These are phyloP conservation scores for Pseudoturritis turrita DNA, from an alignment of 345 rosid species.

Conservation along the genomic window DNA sequence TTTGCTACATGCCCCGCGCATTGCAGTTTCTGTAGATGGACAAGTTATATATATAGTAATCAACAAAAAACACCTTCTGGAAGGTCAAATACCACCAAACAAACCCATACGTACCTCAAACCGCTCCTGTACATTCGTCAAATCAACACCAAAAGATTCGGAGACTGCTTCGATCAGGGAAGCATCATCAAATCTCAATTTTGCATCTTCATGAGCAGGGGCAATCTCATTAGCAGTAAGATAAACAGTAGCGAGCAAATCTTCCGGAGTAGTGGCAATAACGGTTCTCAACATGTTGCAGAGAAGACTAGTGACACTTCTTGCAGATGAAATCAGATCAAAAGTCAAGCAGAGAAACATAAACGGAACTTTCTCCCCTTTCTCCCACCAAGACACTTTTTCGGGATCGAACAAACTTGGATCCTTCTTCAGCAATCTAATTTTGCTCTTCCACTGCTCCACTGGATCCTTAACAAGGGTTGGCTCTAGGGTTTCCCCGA, in stretches of 20 bases:
- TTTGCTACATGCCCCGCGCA: conserved; percentile 92
- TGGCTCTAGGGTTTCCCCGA: conserved; percentile 20
- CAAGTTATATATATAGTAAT: neutral
- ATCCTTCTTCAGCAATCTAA: conserved; percentile 59
- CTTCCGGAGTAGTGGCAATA: conserved; percentile 71
- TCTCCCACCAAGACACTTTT: conserved; percentile 56
- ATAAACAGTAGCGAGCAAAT: conserved; percentile 65
- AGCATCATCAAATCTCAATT: conserved; percentile 82
- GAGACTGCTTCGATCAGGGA: conserved; percentile 72
- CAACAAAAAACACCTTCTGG: neutral
- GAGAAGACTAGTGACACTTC: conserved; percentile 67
- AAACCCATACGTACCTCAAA: conserved; percentile 46
- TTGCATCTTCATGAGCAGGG: conserved; percentile 84
- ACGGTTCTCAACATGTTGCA: conserved; percentile 84
- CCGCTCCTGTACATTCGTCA: conserved; percentile 32
- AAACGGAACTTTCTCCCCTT: conserved; percentile 79
- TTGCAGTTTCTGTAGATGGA: conserved; percentile 53
- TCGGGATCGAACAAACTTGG: conserved; percentile 56
- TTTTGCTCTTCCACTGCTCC: conserved; percentile 50
- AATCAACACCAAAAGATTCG: conserved; percentile 76
- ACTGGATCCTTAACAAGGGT: conserved; percentile 4
- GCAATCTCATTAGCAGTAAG: conserved; percentile 72
- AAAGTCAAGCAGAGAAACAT: conserved; percentile 59
- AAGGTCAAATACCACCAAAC: neutral
- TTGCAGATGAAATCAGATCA: conserved; percentile 64